These are phyloP conservation scores for Paraphoma sp. DNA, from an alignment of 2,329 filamentous ascomycete species.

Conservation along the genomic window DNA sequence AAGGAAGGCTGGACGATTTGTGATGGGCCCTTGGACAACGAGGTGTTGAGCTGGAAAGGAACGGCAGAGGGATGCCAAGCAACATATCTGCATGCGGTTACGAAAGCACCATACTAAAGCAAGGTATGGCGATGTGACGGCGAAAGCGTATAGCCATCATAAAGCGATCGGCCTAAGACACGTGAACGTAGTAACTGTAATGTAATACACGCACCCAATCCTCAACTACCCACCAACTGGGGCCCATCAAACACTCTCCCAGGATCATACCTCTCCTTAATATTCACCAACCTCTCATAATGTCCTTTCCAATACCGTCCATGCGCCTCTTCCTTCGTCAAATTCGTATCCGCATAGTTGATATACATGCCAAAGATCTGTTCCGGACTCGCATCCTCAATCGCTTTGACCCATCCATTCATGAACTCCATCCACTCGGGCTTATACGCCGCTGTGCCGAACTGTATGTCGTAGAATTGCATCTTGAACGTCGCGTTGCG, in stretches of 20 bases:
- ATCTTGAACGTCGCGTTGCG: slow-evolving; percentile 36
- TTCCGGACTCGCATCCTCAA: slow-evolving; percentile 27
- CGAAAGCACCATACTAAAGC: slow-evolving; percentile 44
- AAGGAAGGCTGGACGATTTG: slow-evolving; percentile 51
- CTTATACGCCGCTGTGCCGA: slow-evolving; percentile 34
- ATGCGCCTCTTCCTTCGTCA: slow-evolving; percentile 53
- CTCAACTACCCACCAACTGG: slow-evolving; percentile 31
- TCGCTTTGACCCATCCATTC: slow-evolving; percentile 47
- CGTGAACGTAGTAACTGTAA: not conserved
- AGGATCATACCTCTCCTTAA: slow-evolving; percentile 46
- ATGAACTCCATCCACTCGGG: slow-evolving; percentile 44
- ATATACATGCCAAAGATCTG: slow-evolving; percentile 55
- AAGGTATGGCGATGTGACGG: not conserved
- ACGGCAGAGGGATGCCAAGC: slow-evolving; percentile 39
- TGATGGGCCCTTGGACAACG: slow-evolving; percentile 34
- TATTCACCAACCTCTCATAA: slow-evolving; percentile 35
- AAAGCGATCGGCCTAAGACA: not conserved
- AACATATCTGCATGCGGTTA: slow-evolving; percentile 50
- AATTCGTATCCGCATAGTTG: slow-evolving; percentile 58
- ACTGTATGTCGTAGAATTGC: slow-evolving; percentile 32
- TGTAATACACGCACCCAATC: not conserved
- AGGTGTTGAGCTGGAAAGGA: slow-evolving; percentile 49
- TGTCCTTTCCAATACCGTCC: slow-evolving; percentile 52
- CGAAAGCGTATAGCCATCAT: not conserved
- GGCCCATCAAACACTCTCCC: slow-evolving; percentile 34